Conservation (phyloP, 2,329 filamentous ascomycete genomes). For the Aspergillus novofumigatus region DNA sequence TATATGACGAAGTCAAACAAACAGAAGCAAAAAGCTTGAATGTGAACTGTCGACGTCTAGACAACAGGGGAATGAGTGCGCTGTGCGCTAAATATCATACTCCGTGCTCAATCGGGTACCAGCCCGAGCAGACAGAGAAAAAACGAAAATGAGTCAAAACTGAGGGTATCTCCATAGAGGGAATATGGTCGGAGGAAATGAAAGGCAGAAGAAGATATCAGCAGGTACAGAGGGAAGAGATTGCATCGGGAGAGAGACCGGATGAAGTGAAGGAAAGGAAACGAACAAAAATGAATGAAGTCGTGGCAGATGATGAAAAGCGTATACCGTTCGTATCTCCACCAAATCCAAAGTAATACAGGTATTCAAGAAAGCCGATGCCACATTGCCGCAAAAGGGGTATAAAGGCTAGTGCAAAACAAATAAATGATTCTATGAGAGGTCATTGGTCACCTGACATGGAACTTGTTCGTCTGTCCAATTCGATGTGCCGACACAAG, state of each 20-base stretch:
- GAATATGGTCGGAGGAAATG: not conserved
- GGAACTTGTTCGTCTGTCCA: not conserved
- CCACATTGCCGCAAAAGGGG: conserved; percentile 9
- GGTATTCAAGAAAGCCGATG: not conserved
- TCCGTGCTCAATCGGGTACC: conserved; percentile 8
- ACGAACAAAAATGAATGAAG: conserved; percentile 3
- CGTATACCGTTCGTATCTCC: conserved; percentile 1
- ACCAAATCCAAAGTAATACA: conserved; percentile 2
- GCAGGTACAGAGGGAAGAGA: conserved; percentile 13
- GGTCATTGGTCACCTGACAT: not conserved
- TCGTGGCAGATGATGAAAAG: not conserved
- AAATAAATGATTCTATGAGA: conserved; percentile 1
- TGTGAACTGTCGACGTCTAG: not conserved
- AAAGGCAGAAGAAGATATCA: not conserved
- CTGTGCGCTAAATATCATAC: conserved; percentile 6
- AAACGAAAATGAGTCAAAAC: not conserved
- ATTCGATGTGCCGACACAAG: not conserved
- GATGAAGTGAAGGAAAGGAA: not conserved
- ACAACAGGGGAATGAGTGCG: not conserved
- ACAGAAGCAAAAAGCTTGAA: not conserved
- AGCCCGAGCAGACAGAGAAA: not conserved
- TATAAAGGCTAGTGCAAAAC: conserved; percentile 12
- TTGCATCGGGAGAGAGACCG: conserved; percentile 4
- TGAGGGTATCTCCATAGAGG: not conserved
- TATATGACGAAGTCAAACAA: not conserved